These are phyloP conservation scores for Telopea speciosissima DNA, from an alignment of 177 flowering plant genomes.

Conservation along the genomic window DNA sequence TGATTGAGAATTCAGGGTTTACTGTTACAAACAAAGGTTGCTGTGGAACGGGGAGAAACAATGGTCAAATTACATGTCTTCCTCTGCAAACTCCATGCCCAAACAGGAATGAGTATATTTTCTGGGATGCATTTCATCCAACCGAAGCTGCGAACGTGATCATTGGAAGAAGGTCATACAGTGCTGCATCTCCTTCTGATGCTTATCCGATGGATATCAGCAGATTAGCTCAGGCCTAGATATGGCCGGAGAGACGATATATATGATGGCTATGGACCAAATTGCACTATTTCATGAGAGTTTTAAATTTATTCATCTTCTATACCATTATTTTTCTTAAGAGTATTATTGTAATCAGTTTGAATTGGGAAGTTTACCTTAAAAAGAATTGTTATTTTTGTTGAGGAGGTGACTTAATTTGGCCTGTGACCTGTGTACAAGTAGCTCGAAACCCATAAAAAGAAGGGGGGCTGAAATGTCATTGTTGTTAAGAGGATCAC, in stretches of 20 bases:
- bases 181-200: background rate
- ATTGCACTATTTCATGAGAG: background rate
- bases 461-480: too few species aligned
- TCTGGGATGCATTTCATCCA: conserved; percentile 52
- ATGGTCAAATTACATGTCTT: conserved; percentile 30
- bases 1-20: conserved; percentile 17
- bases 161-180: conserved; percentile 21
- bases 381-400: too few species aligned
- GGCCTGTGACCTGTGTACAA: too few species aligned
- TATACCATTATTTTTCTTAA: too few species aligned
- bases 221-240: background rate
- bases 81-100: conserved; percentile 32
- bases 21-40: conserved; percentile 17
- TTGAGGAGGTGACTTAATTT: too few species aligned
- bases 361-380: too few species aligned
- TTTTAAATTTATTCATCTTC: background rate
- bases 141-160: conserved; percentile 31
- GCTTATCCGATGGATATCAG: background rate
- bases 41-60: conserved; percentile 25
- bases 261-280: too few species aligned
- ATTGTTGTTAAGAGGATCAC: too few species aligned
- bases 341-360: too few species aligned
- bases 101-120: conserved; percentile 24
- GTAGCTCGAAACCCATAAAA: too few species aligned
- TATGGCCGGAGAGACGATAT: background rate